Evolutionary conservation across 208 protist species (phyloP).

Genomic region (Acanthamoeba lenticulata): DNA sequence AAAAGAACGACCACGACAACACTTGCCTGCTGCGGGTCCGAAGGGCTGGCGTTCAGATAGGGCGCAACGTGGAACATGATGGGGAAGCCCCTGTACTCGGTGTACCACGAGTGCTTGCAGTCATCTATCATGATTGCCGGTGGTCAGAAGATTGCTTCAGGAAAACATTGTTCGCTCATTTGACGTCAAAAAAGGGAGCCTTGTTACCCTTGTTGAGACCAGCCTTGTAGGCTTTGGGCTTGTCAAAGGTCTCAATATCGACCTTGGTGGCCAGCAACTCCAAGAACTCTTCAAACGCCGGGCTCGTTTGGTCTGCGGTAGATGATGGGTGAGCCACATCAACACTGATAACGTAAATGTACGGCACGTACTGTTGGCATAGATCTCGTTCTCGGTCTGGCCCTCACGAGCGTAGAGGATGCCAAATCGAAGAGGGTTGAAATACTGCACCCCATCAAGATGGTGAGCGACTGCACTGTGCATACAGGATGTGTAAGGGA

Average conservation of each 20-base stretch:
- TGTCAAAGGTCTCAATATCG: slow-evolving; percentile 17
- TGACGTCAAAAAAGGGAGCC: too few relatives aligned
- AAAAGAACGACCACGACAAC: too few relatives aligned
- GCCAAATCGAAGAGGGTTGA: slow-evolving; percentile 30
- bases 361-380: slow-evolving; percentile 43
- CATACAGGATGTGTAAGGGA: not conserved
- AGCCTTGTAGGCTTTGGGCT: not conserved
- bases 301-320: not conserved
- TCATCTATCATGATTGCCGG: not conserved
- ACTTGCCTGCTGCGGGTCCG: slow-evolving; percentile 8
- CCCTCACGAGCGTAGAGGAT: slow-evolving; percentile 3
- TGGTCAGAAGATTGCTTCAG: not conserved
- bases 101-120: slow-evolving; percentile 38
- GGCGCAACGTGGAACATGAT: slow-evolving; percentile 59
- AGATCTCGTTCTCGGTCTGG: slow-evolving; percentile 44
- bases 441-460: not conserved
- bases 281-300: slow-evolving; percentile 41
- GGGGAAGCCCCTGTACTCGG: not conserved
- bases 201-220: not conserved
- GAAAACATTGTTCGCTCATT: too few relatives aligned
- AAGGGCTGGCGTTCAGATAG: slow-evolving; percentile 39
- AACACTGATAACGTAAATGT: too few relatives aligned
- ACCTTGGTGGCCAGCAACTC: slow-evolving; percentile 33
- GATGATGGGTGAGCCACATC: too few relatives aligned
- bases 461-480: not conserved